Base-by-base conservation (phyloP, 331 rosid genomes). In the Dryas integrifolia region DNA sequence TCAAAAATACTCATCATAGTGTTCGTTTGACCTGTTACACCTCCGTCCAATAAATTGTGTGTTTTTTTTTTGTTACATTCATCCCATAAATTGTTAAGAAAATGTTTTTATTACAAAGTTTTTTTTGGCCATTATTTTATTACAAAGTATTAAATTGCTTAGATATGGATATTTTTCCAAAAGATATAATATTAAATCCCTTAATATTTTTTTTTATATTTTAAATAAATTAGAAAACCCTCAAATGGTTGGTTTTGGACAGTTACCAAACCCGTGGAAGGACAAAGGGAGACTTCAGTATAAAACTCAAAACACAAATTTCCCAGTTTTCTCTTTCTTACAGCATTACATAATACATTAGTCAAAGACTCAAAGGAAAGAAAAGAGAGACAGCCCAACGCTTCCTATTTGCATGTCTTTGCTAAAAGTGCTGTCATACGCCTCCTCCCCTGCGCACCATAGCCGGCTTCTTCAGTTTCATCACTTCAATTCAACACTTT, bases 381-480 rank as follows among this genome's bases (percentile, higher is more conserved):
- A 7, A 26, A 18, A 67, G n/a, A 30, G n/a, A 67, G 47, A 49
- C 66, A 60, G 48, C 48, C 39, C 9, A 3, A 45, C 21, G 60
- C 61, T 68, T 68, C 60, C 60, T 68, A 51, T 68, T 5, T 68
- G 72, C 72, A 68, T 51, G 61, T 47, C 49, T 38, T 30, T 30
- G 58, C 58, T 48, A 13, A 30, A 30, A 35, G 30, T 67, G 72
- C 72, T 30, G 46, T 50, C 61, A 40, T 41, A 9, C 30, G 15
- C 72, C 72, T 50, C n/a, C 40, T 65, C 45, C 72, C n/a, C 45
- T 13, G 45, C 46, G 14, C 16, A 67, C 44, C 58, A 47, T 13
- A 66, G 13, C 71, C 56, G 26, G 61, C 72, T 38, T 38, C 72
- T 38, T 38, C 47, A 48, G 13, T 49, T 48, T 30, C 26, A 30